Base-by-base conservation (phyloP, 2,329 filamentous ascomycete genomes). In the Hypoxylon sp. region DNA sequence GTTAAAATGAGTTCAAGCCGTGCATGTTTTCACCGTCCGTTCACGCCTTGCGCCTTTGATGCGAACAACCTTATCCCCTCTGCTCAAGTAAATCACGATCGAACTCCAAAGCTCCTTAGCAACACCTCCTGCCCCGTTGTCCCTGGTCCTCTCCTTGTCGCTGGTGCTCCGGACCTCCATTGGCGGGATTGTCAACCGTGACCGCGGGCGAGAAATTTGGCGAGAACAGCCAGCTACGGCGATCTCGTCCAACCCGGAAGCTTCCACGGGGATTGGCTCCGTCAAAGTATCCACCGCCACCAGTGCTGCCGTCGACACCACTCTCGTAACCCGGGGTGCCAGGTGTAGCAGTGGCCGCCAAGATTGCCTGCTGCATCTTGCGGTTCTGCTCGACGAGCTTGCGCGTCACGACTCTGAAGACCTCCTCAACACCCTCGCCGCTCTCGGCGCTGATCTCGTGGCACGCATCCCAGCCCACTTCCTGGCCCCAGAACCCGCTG, bases 401-500 rank as follows among this genome's bases (percentile, higher is more conserved):
- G 64, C 86, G 80, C 33, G 86, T 84, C 12, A 89, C 86, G 42
- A 88, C 86, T 18, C 95, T 87, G 73, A 98, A 98, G 0, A 99
- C 93, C 79, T 98, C 96, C 72, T 98, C 96, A 16, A 99, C 94
- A 16, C 95, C 95, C 82, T 97, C 94, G 60, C 94, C 94, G 74
- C 91, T 93, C 82, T 96, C 95, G 49, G 95, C 94, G 71, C 90
- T 94, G 75, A 99, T 95, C 81, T 99, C 96, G 78, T 98, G 96
- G 78, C 95, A 98, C 68, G 93, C 96, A 74, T 97, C 94, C 94
- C 95, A 98, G 54, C 94, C 93, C 4, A 93, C 89, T 75, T 97
- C 94, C 77, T 96, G 92, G 20, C 91, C 93, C 94, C 94, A 97
- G 79, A 93, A 93, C 1, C 91, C 91, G 36, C 87, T 91, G 73